These are phyloP conservation scores for Lepidium campestre DNA, from an alignment of 441 rosid species.

Conservation along the genomic window DNA sequence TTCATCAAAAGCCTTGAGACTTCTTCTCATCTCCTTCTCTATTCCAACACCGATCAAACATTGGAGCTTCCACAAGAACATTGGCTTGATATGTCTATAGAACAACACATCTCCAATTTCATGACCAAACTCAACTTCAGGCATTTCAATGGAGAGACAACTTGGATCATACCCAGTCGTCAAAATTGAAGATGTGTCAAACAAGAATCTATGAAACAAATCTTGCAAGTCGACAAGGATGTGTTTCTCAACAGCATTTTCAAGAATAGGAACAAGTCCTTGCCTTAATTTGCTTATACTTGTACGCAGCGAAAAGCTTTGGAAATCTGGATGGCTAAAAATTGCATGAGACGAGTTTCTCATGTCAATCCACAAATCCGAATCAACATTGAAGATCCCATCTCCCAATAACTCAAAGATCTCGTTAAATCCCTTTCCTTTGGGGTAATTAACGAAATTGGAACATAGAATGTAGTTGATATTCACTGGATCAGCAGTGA, in stretches of 20 bases:
- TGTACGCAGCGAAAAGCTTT: conserved; percentile 5
- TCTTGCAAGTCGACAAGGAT: conserved; percentile 10
- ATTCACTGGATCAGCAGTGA: conserved; percentile 25
- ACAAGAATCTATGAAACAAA: conserved; percentile 25
- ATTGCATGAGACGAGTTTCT: conserved; percentile 28
- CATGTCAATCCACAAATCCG: conserved; percentile 28
- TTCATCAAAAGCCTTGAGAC: conserved; percentile 13
- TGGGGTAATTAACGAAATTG: conserved; percentile 28
- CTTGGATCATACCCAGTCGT: conserved; percentile 32
- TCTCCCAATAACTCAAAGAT: conserved; percentile 33
- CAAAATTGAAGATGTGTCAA: conserved; percentile 20
- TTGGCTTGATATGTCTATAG: conserved; percentile 30
- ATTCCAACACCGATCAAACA: conserved; percentile 31
- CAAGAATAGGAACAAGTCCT: conserved; percentile 25
- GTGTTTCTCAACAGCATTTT: conserved; percentile 2
- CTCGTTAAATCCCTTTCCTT: conserved; percentile 30
- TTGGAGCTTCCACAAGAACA: conserved; percentile 23
- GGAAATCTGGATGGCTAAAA: conserved; percentile 13
- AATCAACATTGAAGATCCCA: conserved; percentile 31
- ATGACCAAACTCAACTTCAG: conserved; percentile 19
- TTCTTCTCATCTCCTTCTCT: conserved; percentile 29
- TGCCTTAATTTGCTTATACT: conserved; percentile 2
- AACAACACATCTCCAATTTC: conserved; percentile 29
- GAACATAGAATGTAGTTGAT: conserved; percentile 26
- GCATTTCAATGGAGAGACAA: conserved; percentile 28